Evolutionary conservation across 208 protist species (phyloP), one percentile per base, ranked within the genome.

Genomic region (Acanthamoeba castellanii): DNA sequence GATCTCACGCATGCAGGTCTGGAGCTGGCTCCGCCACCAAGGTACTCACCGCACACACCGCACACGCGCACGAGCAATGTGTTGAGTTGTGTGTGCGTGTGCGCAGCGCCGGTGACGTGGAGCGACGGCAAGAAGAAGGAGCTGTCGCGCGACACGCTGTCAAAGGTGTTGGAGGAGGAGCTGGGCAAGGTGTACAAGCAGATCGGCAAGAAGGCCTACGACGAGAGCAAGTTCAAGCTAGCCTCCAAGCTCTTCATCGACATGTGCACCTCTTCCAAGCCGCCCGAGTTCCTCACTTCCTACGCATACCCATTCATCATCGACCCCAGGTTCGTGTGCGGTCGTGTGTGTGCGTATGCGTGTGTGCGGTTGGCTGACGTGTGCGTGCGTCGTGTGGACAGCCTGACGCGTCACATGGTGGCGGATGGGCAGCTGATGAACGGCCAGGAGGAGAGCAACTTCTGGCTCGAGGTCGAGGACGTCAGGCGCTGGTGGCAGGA

Each of bases 1-100:
- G 50, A 96, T 96, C 81, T 90, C 66, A 3, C 81, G 95, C 47
- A 52, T 89, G 32, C 95, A 96, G 93, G 32, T 95, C 34, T 96
- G 90, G 92, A 90, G 93, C 34, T 95, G 93, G 95, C 47, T 96
- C 82, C 45, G 61, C 22, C 94, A 95, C 89, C 66, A 74, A 32
- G 64, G 25, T 50, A 78, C 50, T 20, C 50, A 42, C 37, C 37
- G 37, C 37, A 42, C 37, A 42, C n/a, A n/a, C n/a, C n/a, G n/a
- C n/a, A n/a, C n/a, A n/a, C n/a, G n/a, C 37, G 37, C 37, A 42
- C 37, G n/a, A n/a, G 27, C 61, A 27, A 68, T 68, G 61, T 68
- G 61, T 68, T 18, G 61, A 68, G 37, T 42, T 3, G 37, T 42
- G 22, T 66, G 59, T 32, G 7, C 68, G 30, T 42, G 37, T 82